phyloP scores from a whole-genome alignment of 495 filamentous ascomycete species.

The Neurospora sp. region DNA sequence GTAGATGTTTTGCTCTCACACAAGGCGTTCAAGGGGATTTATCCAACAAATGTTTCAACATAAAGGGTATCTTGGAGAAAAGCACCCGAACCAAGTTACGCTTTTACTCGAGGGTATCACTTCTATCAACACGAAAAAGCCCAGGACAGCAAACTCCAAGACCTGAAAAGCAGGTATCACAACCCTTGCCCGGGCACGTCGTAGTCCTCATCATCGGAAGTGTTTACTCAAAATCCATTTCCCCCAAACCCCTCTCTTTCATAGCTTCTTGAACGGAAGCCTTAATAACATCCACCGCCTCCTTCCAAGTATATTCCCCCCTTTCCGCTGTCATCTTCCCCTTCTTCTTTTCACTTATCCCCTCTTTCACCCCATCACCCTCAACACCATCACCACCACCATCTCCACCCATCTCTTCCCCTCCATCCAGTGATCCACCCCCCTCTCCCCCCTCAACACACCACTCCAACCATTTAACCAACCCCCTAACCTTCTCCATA shows the following conservation, averaged over 20 bases:
- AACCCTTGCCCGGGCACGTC: background rate
- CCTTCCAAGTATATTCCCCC: constrained; percentile 16
- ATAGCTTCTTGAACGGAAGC: constrained; percentile 50
- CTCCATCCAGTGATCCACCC: background rate
- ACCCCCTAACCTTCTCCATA: constrained; percentile 37
- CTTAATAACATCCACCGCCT: constrained; percentile 46
- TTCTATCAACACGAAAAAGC: no score
- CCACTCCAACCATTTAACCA: constrained; percentile 61
- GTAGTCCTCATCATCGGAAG: background rate
- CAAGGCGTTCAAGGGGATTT: no score
- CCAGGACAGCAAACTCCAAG: no score
- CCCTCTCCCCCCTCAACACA: constrained; percentile 41
- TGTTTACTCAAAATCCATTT: constrained; percentile 41
- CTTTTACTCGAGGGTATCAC: no score
- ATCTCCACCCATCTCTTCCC: constrained; percentile 10
- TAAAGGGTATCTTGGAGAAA: no score
- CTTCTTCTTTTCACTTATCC: background rate
- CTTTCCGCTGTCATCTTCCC: background rate
- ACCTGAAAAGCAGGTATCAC: background rate
- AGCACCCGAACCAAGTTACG: no score
- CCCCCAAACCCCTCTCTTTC: constrained; percentile 50
- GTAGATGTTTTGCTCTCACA: no score
- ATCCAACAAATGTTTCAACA: no score
- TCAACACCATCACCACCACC: background rate
- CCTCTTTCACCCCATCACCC: background rate